Evolutionary conservation across 73 alveolate species (phyloP).

Genomic region (Tetrahymena borealis): DNA sequence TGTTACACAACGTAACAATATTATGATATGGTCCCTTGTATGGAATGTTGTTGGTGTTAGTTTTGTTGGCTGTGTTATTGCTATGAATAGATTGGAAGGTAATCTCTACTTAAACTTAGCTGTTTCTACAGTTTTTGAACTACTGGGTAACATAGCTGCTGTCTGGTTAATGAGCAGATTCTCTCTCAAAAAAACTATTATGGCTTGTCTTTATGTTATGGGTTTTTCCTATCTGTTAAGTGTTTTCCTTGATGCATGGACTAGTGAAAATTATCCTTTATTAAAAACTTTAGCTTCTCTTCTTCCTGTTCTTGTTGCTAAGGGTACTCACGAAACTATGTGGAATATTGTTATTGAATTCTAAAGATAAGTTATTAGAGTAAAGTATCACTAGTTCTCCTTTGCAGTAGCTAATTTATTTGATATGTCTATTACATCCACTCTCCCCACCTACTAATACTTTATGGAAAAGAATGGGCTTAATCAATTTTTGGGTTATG

Average conservation of each 20-base stretch:
- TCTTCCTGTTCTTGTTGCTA: not conserved
- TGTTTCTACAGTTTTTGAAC: not conserved
- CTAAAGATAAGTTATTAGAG: not conserved
- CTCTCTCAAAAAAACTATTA: not conserved
- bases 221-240: not conserved
- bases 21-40: not conserved
- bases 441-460: not conserved
- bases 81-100: not conserved
- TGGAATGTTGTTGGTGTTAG: not conserved
- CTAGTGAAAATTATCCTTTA: not conserved
- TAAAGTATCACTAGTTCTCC: not conserved
- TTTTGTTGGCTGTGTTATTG: not conserved
- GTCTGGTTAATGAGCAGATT: not conserved
- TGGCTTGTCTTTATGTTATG: conserved; percentile 1
- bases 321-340: not conserved
- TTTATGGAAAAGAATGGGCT: not conserved
- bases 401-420: not conserved
- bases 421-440: not conserved
- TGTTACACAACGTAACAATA: not conserved
- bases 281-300: conserved; percentile 1
- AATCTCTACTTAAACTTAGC: not conserved
- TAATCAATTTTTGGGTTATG: not conserved
- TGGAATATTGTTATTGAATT: not conserved
- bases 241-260: not conserved
- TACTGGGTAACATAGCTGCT: not conserved